Evolutionary conservation across 2,329 filamentous ascomycete genomes (phyloP), one percentile per base, ranked within the genome.

Genomic region (Monascus ruber): DNA sequence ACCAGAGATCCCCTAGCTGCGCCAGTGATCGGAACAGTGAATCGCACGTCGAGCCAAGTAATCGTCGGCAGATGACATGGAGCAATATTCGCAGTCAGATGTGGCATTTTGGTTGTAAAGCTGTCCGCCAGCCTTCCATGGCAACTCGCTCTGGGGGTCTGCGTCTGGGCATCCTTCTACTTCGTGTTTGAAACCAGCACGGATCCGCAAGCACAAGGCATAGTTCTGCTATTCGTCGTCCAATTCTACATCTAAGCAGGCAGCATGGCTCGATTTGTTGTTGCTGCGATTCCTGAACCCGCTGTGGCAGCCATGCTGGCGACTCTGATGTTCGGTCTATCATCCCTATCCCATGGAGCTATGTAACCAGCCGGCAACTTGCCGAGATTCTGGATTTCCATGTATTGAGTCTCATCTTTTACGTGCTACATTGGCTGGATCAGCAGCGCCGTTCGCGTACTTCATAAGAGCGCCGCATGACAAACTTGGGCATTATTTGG

Each of bases 351-450:
- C 34, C 43, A 44, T n/a, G 45, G 77, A 17, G 68, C 94, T 3
- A 83, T 73, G 82, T 38, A 81, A 81, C 53, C 77, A 71, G 1
- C 43, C 60, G 0, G 74, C 83, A 36, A 50, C 51, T 1, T 94
- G 80, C 64, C 79, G 76, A 5, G 52, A 55, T 37, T 85, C 83
- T 61, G 88, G 94, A 61, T 74, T 72, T 50, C 76, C 48, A 73
- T 74, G 60, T 74, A 68, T 84, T 33, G 59, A 57, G 37, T 80
- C 88, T 58, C 59, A 69, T 24, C 79, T 79, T 6, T 71, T 71
- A 1, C 48, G 52, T 59, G 58, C 44, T 57, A 65, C 47, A 32
- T 47, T 1, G 72, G 73, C 5, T 83, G 78, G n/a, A 79, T 94
- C 68, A 59, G 89, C 0, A 72, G 79, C 0, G 74, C 75, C 17